phyloP scores from a whole-genome alignment of 2,329 filamentous ascomycete species.

The Colletotrichum siamense region DNA sequence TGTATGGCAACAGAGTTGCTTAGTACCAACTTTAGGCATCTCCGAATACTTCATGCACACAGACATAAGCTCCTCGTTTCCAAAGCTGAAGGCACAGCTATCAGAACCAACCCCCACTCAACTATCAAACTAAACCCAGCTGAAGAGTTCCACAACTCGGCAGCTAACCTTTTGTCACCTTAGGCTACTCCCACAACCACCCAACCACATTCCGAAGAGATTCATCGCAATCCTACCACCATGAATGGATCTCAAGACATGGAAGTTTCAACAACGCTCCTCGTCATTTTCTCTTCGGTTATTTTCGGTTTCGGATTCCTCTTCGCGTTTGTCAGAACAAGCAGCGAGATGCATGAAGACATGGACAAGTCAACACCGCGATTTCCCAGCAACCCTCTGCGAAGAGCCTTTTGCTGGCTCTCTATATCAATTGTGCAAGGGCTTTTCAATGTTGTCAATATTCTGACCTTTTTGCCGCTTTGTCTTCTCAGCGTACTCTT shows the following conservation, averaged over 20 bases:
- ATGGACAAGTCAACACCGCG: not conserved
- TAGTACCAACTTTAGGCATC: not conserved
- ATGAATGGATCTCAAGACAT: not conserved
- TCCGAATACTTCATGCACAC: not conserved
- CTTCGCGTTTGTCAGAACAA: not conserved
- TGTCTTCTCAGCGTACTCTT: not conserved
- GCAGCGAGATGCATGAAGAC: not conserved
- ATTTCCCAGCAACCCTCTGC: not conserved
- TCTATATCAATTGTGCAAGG: not conserved
- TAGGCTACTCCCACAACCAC: not conserved
- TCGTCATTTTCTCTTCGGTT: not conserved
- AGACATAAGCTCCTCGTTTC: not conserved
- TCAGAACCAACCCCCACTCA: not conserved
- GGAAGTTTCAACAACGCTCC: fast-evolving
- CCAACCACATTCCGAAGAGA: fast-evolving
- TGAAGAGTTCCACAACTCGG: not conserved
- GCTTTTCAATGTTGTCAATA: not conserved
- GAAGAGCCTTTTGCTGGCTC: not conserved
- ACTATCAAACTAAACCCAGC: fast-evolving
- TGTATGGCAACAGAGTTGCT: not conserved
- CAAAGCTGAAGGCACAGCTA: no score
- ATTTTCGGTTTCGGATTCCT: not conserved
- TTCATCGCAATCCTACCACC: not conserved
- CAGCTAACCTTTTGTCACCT: fast-evolving
- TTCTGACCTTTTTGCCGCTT: not conserved